A percentile compares a stretch with the other conserved stretches of the same genome.
Evolutionary conservation across 163 green algal species (phyloP).

Genomic region (Prototheca cutis): DNA sequence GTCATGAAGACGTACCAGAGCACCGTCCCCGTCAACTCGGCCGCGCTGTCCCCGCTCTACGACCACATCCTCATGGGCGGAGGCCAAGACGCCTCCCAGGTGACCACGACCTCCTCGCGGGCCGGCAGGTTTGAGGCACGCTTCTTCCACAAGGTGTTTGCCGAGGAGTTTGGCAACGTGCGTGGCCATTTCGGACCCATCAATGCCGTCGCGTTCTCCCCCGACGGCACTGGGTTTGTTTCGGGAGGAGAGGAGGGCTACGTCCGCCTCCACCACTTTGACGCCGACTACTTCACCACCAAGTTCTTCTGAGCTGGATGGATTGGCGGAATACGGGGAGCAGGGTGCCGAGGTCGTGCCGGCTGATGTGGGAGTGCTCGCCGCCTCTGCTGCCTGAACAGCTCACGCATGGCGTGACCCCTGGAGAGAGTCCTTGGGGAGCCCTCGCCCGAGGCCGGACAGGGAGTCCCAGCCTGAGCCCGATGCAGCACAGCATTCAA

Average conservation of each 20-base stretch:
- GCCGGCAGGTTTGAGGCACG: slow-evolving; percentile 89
- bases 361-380: slow-evolving; percentile 1
- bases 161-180: slow-evolving; percentile 92
- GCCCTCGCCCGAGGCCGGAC: no score
- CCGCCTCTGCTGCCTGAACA: no score
- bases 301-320: slow-evolving; percentile 8
- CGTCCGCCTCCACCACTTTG: slow-evolving; percentile 92
- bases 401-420: no score
- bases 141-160: slow-evolving; percentile 97
- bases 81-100: slow-evolving; percentile 81
- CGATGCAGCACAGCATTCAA: no score
- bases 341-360: background rate
- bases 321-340: background rate
- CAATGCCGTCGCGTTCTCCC: slow-evolving; percentile 88
- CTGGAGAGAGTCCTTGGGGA: no score
- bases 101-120: slow-evolving; percentile 83
- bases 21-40: slow-evolving; percentile 78
- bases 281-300: slow-evolving; percentile 55
- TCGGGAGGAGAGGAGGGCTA: slow-evolving; percentile 97
- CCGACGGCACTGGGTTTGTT: slow-evolving; percentile 80
- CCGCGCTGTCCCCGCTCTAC: slow-evolving; percentile 81
- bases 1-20: slow-evolving; percentile 88
- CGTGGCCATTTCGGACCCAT: slow-evolving; percentile 96
- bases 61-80: slow-evolving; percentile 93
- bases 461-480: no score